phyloP scores from a whole-genome alignment of 2,329 filamentous ascomycete genomes.

The Botrytis byssoidea region DNA sequence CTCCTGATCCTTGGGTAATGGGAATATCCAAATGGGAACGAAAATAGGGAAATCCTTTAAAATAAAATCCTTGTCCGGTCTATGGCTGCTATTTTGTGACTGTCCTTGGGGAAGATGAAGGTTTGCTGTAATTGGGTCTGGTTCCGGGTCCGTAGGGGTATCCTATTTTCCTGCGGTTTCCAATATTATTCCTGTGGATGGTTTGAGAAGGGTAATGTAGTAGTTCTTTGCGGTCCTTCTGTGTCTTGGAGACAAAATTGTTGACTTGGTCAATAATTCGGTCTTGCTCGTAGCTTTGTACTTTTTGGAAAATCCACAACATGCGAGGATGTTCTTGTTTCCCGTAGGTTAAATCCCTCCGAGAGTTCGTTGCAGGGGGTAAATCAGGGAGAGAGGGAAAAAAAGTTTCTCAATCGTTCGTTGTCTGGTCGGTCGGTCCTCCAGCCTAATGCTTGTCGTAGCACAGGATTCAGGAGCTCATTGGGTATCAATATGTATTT shows the following conservation, averaged over 20 bases:
- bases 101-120: slow-evolving; percentile 1
- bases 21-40: not conserved
- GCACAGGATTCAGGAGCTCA: slow-evolving; percentile 7
- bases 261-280: slow-evolving; percentile 13
- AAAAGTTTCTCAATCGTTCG: slow-evolving; percentile 7
- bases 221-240: slow-evolving; percentile 2
- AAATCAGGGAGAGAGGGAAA: not conserved
- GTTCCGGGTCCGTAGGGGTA: slow-evolving; percentile 1
- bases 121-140: not conserved
- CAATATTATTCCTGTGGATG: slow-evolving; percentile 4
- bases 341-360: slow-evolving; percentile 10
- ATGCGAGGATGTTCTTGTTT: slow-evolving; percentile 15
- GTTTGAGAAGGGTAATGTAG: not conserved
- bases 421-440: slow-evolving; percentile 3
- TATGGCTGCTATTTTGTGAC: slow-evolving; percentile 2
- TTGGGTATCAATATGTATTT: slow-evolving; percentile 22
- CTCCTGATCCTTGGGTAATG: slow-evolving; percentile 11
- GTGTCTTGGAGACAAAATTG: slow-evolving; percentile 3
- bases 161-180: slow-evolving; percentile 6
- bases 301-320: slow-evolving; percentile 10
- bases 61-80: slow-evolving; percentile 15
- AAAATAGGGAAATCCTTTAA: not conserved
- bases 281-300: slow-evolving; percentile 18
- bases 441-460: slow-evolving; percentile 16
- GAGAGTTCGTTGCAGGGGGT: not conserved